Evolutionary conservation across 2,329 filamentous ascomycete species (phyloP), one percentile per base, ranked within the genome.

Genomic region (Penicillium sp.): DNA sequence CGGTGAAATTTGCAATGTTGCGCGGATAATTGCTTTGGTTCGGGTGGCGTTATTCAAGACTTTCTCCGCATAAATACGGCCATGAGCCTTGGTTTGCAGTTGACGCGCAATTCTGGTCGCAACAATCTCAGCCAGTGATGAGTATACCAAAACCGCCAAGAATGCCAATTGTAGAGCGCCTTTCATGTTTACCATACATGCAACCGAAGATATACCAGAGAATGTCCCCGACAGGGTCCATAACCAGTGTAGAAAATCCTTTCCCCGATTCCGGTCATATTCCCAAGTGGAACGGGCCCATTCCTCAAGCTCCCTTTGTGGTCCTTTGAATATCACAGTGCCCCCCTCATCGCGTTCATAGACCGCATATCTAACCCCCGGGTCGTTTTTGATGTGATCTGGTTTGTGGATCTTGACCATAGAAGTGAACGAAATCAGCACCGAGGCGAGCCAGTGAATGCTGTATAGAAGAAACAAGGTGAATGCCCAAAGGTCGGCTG

Each of bases 151-250:
- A 2, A 69, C 58, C 1, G 45, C 69, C 5, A 72, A 53, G 35
- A 71, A 71, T 1, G 55, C 68, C 11, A 72, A 57, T 42, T 72
- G 69, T 57, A 71, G 59, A 29, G 61, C 60, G 4, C 69, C 66
- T 8, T 60, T 60, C 69, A 72, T 72, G 34, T 72, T 72, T 18
- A 72, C 69, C 69, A 71, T 72, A 50, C 69, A 72, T 9, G 69
- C 69, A n/a, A 71, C 62, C 1, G 69, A 71, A 4, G 62, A 57
- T 3, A 69, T 61, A 0, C 66, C 68, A 3, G 65, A 64, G 20
- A 70, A 24, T 2, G 68, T 65, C 3, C 69, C 69, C 0, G 63
- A 67, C 2, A 60, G 34, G 37, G 67, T 66, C 66, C 67, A 72
- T 7, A 63, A 57, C 67, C 66, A 71, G 55, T 72, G 69, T 9